Evolutionary conservation across 1,284 basidiomycete species (phyloP).

Genomic region (Peniophora sp.): DNA sequence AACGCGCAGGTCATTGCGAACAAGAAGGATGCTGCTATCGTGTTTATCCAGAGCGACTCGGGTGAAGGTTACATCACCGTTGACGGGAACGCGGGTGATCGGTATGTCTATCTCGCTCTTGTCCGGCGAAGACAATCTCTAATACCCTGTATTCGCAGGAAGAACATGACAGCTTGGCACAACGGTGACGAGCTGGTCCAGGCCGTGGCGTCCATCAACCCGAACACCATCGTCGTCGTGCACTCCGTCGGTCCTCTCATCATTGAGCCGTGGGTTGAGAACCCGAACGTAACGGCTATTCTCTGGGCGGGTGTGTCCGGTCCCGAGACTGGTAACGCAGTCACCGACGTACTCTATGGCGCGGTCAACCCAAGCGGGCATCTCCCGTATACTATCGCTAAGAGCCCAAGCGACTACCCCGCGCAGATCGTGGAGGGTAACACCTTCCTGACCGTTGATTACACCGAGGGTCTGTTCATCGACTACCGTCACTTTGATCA

Average conservation of each 20-base stretch:
- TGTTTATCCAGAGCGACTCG: constrained; percentile 24
- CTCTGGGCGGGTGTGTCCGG: constrained; percentile 49
- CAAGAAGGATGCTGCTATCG: constrained; percentile 22
- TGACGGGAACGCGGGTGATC: constrained; percentile 36
- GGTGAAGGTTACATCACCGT: constrained; percentile 46
- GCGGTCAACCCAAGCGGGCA: constrained; percentile 45
- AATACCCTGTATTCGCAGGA: constrained; percentile 10
- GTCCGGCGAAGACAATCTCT: not conserved
- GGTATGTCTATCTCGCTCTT: constrained; percentile 13
- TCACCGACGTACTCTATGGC: constrained; percentile 45
- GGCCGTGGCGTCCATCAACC: constrained; percentile 16
- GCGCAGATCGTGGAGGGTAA: constrained; percentile 23
- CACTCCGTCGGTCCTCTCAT: constrained; percentile 39
- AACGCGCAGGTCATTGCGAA: constrained; percentile 1
- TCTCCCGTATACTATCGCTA: constrained; percentile 52
- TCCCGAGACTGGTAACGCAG: constrained; percentile 51
- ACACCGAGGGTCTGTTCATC: constrained; percentile 30
- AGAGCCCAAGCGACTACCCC: constrained; percentile 40
- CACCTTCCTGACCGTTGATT: constrained; percentile 27
- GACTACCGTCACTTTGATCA: constrained; percentile 55
- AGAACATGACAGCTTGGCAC: constrained; percentile 13
- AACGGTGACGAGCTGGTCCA: constrained; percentile 22
- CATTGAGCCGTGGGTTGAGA: constrained; percentile 36
- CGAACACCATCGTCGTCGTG: constrained; percentile 47
- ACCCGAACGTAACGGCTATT: constrained; percentile 32